Conservation (phyloP, 2,329 filamentous ascomycete genomes). For the Sclerotinia borealis region DNA sequence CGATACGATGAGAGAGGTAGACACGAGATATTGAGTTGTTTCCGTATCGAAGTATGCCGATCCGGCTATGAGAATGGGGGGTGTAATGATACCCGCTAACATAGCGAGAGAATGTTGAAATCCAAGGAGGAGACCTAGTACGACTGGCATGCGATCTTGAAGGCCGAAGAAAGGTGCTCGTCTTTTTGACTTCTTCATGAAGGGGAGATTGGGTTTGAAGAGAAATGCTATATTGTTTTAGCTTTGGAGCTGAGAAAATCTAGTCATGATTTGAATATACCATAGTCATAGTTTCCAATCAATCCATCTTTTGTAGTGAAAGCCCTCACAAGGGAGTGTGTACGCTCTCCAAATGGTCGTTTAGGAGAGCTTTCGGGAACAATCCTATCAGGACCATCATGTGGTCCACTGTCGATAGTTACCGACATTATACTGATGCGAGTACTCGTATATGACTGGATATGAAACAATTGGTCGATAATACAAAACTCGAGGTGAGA, state of each 20-base stretch:
- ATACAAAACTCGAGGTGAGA: not conserved
- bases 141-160: constrained; percentile 68
- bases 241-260: constrained; percentile 10
- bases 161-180: constrained; percentile 81
- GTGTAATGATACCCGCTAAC: constrained; percentile 61
- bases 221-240: constrained; percentile 50
- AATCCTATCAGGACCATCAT: constrained; percentile 39
- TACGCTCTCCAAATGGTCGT: constrained; percentile 37
- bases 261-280: constrained; percentile 34
- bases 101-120: constrained; percentile 73
- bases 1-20: constrained; percentile 61
- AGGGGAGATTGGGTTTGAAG: constrained; percentile 71
- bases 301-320: constrained; percentile 59
- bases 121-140: constrained; percentile 68
- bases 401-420: constrained; percentile 26
- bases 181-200: constrained; percentile 57
- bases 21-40: constrained; percentile 62
- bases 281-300: constrained; percentile 85
- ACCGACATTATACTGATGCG: constrained; percentile 19
- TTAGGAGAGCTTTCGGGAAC: constrained; percentile 36
- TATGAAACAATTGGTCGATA: not conserved
- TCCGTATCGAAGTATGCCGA: constrained; percentile 49
- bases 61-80: constrained; percentile 65
- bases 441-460: not conserved
- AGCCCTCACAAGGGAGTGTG: constrained; percentile 37